Evolutionary conservation across 495 filamentous ascomycete species (phyloP), one percentile per base, ranked within the genome.

Genomic region (Aspergillus diversus): DNA sequence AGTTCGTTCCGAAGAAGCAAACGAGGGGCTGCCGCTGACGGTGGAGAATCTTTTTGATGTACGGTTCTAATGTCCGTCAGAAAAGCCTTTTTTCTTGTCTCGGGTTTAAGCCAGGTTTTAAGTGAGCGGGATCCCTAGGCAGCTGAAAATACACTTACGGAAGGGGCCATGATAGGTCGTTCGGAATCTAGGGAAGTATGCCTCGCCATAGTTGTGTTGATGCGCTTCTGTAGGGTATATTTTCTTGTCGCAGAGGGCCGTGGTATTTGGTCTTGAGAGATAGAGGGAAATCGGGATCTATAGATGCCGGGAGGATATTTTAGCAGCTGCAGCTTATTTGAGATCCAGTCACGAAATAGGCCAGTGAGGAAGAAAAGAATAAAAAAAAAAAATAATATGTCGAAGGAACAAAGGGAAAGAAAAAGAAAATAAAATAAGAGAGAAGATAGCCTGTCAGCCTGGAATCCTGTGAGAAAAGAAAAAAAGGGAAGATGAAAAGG

Each of bases 1-100:
- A 33, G 87, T 89, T 47, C 66, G 73, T 35, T 81, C 84, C 17
- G 86, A 86, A 60, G 88, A 83, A 12, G 91, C 83, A 57, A 93
- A 73, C 60, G 90, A 92, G 31, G 90, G 89, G 49, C 86, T 81
- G 63, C 85, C 84, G 81, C 87, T 91, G 76, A 92, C 90, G 59
- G 90, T 93, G 72, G 90, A 93, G 76, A 90, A 87, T 71, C 93
- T 88, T 69, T 89, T 85, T 5, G 90, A 92, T 63, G 85, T 83
- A 68, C 89, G 90, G 67, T 82, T 81, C 74, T 87, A 83, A 69
- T 48, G 17, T 32, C 70, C 51, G 53, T 60, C 35, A 69, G 72
- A 68, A 32, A 59, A 60, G 8, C 46, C 61, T 52, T 35, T 33
- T 13, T 7, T 50, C 27, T 31, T 50, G 5, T 11, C 16, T 50